Evolutionary conservation across 75 land plant genomes (phyloP).

Genomic region (Picea glauca): DNA sequence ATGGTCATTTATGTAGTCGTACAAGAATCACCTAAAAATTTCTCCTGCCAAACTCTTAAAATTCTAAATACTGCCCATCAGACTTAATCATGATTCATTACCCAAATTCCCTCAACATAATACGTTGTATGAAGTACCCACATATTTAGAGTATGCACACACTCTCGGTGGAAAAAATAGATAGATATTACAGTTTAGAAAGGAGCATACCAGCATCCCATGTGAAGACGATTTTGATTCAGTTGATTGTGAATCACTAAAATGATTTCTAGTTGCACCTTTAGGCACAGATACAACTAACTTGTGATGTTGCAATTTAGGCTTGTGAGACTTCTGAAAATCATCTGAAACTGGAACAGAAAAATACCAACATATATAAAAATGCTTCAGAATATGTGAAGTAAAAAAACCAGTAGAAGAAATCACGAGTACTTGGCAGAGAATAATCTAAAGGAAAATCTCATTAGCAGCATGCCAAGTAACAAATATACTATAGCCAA

Average conservation of each 20-base stretch:
- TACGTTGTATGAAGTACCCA: not conserved
- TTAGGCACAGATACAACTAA: conserved; percentile 30
- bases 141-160: not conserved
- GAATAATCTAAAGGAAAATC: not conserved
- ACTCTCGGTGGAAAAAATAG: not conserved
- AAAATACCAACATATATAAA: conserved; percentile 24
- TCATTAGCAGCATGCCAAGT: not conserved
- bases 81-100: not conserved
- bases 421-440: not conserved
- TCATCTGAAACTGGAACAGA: conserved; percentile 16
- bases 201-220: conserved; percentile 20
- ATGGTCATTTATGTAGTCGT: too few relatives aligned
- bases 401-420: not conserved
- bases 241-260: conserved; percentile 53
- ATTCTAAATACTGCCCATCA: not conserved
- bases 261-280: conserved; percentile 25
- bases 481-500: not conserved
- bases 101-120: not conserved
- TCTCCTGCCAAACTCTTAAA: not conserved
- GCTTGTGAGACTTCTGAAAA: conserved; percentile 40
- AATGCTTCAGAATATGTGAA: not conserved
- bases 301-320: conserved; percentile 41
- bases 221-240: conserved; percentile 34
- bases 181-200: conserved; percentile 1
- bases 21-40: not conserved